Conservation (phyloP, 306 rosid genomes). For the Cajanus cajan region DNA sequence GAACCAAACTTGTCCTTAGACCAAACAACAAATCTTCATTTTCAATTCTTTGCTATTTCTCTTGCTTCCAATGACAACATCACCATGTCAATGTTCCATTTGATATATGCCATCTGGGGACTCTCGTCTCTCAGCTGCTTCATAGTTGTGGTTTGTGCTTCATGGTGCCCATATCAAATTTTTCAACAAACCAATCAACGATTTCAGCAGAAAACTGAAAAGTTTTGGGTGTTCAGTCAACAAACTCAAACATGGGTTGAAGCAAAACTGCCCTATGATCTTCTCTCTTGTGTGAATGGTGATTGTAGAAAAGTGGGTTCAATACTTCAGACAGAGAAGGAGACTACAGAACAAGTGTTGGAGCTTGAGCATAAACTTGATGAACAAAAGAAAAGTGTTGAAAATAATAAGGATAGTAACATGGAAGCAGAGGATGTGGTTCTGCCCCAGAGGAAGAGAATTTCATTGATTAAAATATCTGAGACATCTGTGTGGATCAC, state of each 20-base stretch:
- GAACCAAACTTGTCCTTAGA: neutral
- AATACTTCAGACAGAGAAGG: neutral
- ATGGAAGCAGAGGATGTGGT: neutral
- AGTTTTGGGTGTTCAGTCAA: neutral
- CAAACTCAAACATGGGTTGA: neutral
- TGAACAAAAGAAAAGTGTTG: neutral
- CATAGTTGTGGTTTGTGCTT: neutral
- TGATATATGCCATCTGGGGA: neutral
- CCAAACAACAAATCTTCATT: neutral
- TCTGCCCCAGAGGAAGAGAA: neutral
- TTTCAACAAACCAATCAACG: neutral
- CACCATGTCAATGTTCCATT: neutral
- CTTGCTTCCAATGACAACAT: neutral
- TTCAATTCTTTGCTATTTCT: neutral
- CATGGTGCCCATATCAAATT: neutral
- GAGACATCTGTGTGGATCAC: constrained; percentile 1
- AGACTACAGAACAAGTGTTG: neutral
- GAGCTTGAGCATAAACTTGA: neutral
- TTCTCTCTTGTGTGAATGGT: neutral
- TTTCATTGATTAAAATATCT: neutral
- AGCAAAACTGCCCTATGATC: neutral
- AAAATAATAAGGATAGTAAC: neutral
- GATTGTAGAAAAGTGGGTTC: neutral
- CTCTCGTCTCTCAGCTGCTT: neutral
- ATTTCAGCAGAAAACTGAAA: neutral